A percentile compares a stretch with the other conserved stretches of the same genome.
These are phyloP conservation scores for Hanseniaspora jakobsenii DNA, from an alignment of 805 yeast species.

Conservation along the genomic window DNA sequence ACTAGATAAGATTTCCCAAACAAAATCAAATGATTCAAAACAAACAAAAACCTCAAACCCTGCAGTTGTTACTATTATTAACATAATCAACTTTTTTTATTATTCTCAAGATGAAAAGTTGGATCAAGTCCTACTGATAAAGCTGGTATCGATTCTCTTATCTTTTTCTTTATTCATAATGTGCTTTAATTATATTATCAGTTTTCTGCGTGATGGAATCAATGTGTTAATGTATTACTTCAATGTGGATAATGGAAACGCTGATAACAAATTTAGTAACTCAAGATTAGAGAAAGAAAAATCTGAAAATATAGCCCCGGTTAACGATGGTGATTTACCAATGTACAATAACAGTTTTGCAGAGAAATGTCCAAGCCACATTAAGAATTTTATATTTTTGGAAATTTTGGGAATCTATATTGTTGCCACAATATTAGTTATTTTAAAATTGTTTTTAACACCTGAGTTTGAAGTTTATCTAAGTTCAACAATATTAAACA, in stretches of 20 bases:
- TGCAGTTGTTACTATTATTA: constrained; percentile 5
- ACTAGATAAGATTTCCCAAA: constrained; percentile 12
- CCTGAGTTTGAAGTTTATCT: constrained; percentile 12
- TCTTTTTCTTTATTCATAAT: constrained; percentile 10
- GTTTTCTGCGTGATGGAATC: constrained; percentile 13
- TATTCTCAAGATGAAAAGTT: constrained; percentile 11
- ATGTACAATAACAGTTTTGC: too few species aligned
- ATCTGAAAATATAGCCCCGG: too few species aligned
- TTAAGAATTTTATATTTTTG: constrained; percentile 11
- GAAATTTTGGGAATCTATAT: constrained; percentile 12
- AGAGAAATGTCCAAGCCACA: constrained; percentile 7
- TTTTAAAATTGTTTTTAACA: constrained; percentile 7
- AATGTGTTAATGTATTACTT: constrained; percentile 4
- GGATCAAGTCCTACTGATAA: constrained; percentile 8
- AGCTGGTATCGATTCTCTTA: constrained; percentile 5
- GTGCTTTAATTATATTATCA: constrained; percentile 12
- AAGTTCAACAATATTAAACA: background rate
- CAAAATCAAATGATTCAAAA: background rate
- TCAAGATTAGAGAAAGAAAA: too few species aligned
- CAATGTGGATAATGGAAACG: too few species aligned
- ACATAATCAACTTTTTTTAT: constrained; percentile 11
- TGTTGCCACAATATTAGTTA: constrained; percentile 8
- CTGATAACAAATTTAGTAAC: too few species aligned
- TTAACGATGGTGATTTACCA: too few species aligned
- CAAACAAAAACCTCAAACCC: background rate